Evolutionary conservation across 2,329 filamentous ascomycete species (phyloP), one percentile per base, ranked within the genome.

Genomic region (Ambrosiella beaveri): DNA sequence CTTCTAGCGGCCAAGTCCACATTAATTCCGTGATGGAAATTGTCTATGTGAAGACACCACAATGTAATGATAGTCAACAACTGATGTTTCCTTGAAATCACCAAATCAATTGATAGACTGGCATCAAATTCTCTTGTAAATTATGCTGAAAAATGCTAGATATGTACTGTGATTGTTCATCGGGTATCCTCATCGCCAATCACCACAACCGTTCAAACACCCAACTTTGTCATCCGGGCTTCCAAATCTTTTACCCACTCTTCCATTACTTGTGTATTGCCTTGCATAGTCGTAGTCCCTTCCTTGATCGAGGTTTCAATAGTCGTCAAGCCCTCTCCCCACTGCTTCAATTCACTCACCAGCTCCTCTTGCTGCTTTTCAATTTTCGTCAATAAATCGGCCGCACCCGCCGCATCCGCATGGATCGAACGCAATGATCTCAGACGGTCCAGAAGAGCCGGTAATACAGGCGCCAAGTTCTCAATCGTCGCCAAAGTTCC

Each of bases 181-280:
- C 47, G 40, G 54, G 54, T 56, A 56, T 56, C 15, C 39, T 56
- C 39, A 47, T 58, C 45, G 39, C 36, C 40, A 54, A 54, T 17
- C 36, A 11, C n/a, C 15, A 41, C 1, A 44, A 17, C 12, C 15
- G 6, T 19, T 54, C 44, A 57, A 57, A 35, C 38, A 12, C 56
- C 57, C 37, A 59, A 68, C 64, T 76, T 77, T 61, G 77, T 77
- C 68, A 96, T 76, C 69, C 86, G 85, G 65, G 75, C 79, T 71
- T 97, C 91, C 57, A 98, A 71, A 59, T 85, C 87, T 69, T 86
- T 87, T 3, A 97, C 87, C 88, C 90, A 96, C 45, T 80, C 81
- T 63, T 91, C 86, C 62, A 97, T 84, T n/a, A 86, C 78, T 64
- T 85, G 82, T 69, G 90, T 82, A 69, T 98, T 98, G 55, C 77